Evolutionary conservation across 495 filamentous ascomycete genomes (phyloP).

Genomic region (Ascodesmis nigricans): DNA sequence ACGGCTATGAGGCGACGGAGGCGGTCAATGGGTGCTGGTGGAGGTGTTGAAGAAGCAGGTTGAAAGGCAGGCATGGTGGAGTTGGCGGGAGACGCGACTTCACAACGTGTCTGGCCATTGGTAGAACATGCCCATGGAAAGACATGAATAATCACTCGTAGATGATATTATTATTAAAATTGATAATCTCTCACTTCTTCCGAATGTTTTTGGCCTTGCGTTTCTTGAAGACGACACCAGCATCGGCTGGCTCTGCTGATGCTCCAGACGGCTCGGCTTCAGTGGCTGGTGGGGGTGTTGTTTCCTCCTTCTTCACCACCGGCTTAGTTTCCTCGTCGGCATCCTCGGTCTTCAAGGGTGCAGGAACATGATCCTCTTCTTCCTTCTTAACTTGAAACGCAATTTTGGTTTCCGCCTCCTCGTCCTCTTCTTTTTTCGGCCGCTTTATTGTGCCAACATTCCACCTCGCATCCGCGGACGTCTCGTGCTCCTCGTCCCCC

Average conservation of each 20-base stretch:
- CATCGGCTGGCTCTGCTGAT: constrained; percentile 11
- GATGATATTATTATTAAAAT: too few species aligned
- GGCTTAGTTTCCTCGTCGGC: constrained; percentile 3
- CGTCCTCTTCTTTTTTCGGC: constrained; percentile 7
- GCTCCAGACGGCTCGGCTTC: constrained; percentile 22
- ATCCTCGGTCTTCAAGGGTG: constrained; percentile 24
- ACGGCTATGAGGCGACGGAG: too few species aligned
- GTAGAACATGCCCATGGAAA: too few species aligned
- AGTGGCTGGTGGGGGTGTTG: constrained; percentile 6
- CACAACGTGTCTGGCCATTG: too few species aligned
- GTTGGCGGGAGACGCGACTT: too few species aligned
- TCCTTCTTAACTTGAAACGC: constrained; percentile 14
- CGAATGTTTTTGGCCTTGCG: constrained; percentile 60
- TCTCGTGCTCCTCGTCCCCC: constrained; percentile 23
- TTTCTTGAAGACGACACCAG: constrained; percentile 65
- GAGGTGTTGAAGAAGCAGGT: too few species aligned
- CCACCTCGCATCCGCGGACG: too few species aligned
- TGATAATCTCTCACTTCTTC: constrained; percentile 29
- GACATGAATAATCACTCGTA: too few species aligned
- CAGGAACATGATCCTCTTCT: constrained; percentile 5
- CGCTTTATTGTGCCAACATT: too few species aligned
- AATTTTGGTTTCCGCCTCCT: constrained; percentile 27
- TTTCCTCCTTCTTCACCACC: constrained; percentile 13
- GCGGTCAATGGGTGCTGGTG: too few species aligned
- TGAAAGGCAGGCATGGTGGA: too few species aligned